phyloP scores from a whole-genome alignment of 2,329 filamentous ascomycete species.

The Coniella vitis region DNA sequence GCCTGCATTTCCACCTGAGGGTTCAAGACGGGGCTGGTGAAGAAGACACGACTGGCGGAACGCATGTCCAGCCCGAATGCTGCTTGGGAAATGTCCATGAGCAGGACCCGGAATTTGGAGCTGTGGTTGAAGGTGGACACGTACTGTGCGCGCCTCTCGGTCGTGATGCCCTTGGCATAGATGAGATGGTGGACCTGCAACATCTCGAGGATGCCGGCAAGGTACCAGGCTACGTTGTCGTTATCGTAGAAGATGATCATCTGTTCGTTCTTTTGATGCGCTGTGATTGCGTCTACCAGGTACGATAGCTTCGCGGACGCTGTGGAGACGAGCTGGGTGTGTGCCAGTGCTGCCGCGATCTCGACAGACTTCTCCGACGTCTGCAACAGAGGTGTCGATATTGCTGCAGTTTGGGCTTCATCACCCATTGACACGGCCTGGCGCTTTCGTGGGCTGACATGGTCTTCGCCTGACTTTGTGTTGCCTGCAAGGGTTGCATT shows the following conservation, averaged over 20 bases:
- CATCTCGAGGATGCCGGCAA: slow-evolving; percentile 76
- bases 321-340: slow-evolving; percentile 65
- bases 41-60: slow-evolving; percentile 78
- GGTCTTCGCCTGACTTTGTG: slow-evolving; percentile 33
- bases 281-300: slow-evolving; percentile 64
- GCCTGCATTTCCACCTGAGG: slow-evolving; percentile 84
- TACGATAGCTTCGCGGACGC: slow-evolving; percentile 85
- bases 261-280: slow-evolving; percentile 67
- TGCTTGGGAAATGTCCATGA: slow-evolving; percentile 89
- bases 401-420: slow-evolving; percentile 18
- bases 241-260: slow-evolving; percentile 91
- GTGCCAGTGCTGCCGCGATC: slow-evolving; percentile 43
- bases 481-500: slow-evolving; percentile 32
- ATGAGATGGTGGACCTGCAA: slow-evolving; percentile 56
- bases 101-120: slow-evolving; percentile 62
- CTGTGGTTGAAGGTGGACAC: slow-evolving; percentile 71
- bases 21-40: slow-evolving; percentile 81
- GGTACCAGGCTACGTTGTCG: slow-evolving; percentile 78
- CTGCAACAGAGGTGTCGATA: slow-evolving; percentile 16
- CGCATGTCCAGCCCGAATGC: slow-evolving; percentile 83
- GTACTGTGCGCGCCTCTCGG: slow-evolving; percentile 63
- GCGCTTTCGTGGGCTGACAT: slow-evolving; percentile 26
- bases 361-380: slow-evolving; percentile 13
- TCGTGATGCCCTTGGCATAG: slow-evolving; percentile 58
- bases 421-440: slow-evolving; percentile 25